Conservation (phyloP, 257 asterid genomes). For the Plantago elongata region DNA sequence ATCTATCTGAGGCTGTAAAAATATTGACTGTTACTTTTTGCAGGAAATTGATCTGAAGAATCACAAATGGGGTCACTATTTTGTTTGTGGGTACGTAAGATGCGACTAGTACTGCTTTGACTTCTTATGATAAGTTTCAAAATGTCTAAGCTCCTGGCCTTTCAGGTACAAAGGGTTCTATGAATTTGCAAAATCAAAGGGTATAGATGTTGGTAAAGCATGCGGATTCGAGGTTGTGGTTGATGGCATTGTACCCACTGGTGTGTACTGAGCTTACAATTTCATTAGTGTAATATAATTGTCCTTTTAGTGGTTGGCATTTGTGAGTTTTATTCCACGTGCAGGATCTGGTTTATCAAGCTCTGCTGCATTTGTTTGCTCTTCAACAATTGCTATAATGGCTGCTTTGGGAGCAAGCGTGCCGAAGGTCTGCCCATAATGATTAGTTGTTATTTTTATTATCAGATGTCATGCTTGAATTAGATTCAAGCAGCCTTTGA, state of each 20-base stretch:
- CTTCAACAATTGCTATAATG: constrained; percentile 89
- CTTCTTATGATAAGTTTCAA: not conserved
- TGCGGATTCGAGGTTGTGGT: constrained; percentile 79
- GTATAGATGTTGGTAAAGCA: constrained; percentile 46
- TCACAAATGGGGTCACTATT: constrained; percentile 14
- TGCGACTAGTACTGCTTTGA: not conserved
- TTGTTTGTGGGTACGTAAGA: constrained; percentile 13
- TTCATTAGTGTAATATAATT: not conserved
- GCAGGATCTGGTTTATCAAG: constrained; percentile 96
- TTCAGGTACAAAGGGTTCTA: constrained; percentile 88
- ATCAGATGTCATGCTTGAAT: not conserved
- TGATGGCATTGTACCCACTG: constrained; percentile 92
- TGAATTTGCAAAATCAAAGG: constrained; percentile 71
- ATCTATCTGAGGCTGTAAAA: no score
- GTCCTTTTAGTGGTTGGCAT: not conserved
- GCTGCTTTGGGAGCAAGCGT: constrained; percentile 54
- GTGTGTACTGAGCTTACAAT: constrained; percentile 28
- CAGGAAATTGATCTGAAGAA: constrained; percentile 16
- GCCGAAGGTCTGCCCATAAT: constrained; percentile 50
- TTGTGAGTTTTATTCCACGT: not conserved
- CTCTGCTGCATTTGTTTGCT: constrained; percentile 99
- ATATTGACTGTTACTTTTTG: not conserved
- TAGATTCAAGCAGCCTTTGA: constrained; percentile 2
- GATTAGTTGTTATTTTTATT: not conserved
- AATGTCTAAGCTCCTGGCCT: not conserved